These are phyloP conservation scores for Chaetomium fimeti DNA, from an alignment of 495 filamentous ascomycete species.

Conservation along the genomic window DNA sequence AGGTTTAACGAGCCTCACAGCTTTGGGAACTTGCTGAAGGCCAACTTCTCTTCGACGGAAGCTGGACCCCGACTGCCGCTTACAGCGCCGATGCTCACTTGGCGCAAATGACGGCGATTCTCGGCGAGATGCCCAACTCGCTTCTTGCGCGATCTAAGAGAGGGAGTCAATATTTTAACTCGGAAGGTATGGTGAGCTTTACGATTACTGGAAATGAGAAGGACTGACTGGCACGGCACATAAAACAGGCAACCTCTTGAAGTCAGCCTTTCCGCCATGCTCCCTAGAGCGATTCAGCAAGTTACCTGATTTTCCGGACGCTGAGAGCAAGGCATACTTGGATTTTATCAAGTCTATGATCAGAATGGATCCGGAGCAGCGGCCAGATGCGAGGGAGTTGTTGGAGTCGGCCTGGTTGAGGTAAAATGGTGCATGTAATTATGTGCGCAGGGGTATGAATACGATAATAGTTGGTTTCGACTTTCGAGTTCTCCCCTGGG, in stretches of 20 bases:
- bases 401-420: no score
- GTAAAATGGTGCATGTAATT: no score
- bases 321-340: neutral
- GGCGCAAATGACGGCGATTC: neutral
- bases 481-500: no score
- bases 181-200: neutral
- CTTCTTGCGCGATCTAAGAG: neutral
- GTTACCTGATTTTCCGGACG: neutral
- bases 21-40: slow-evolving; percentile 22
- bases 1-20: no score
- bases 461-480: no score
- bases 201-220: neutral
- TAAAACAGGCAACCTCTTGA: neutral
- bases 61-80: slow-evolving; percentile 3
- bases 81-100: slow-evolving; percentile 16
- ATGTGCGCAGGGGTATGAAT: no score
- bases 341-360: neutral
- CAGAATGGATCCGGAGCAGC: neutral
- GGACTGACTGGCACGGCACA: neutral
- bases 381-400: no score
- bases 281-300: neutral
- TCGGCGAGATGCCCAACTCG: neutral
- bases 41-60: slow-evolving; percentile 20
- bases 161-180: neutral
- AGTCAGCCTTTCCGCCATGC: neutral